Evolutionary conservation across 1,284 basidiomycete species (phyloP), one percentile per base, ranked within the genome.

Genomic region (Ustilago hordei): DNA sequence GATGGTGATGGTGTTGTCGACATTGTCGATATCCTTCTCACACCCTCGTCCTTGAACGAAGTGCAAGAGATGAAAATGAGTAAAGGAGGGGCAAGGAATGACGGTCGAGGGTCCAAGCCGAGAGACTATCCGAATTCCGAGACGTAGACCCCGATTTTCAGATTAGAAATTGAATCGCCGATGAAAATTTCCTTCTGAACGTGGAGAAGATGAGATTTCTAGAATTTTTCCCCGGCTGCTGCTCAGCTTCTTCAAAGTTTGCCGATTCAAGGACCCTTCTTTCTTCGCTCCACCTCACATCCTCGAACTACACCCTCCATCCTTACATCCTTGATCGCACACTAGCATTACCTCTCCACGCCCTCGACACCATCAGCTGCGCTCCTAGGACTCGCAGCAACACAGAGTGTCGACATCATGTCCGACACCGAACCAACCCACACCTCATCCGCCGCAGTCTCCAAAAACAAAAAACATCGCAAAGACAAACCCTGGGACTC

Each of bases 401-500:
- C 43, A 54, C 63, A 60, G 69, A 56, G 7, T 54, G 54, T 36
- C 23, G 43, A 38, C 67, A 50, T 64, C 74, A 12, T 55, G 67
- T 13, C 58, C 61, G 4, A 39, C 67, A 19, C 52, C 64, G 31
- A 50, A 32, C 45, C 19, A 48, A 45, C 39, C 39, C 7, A 12
- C 39, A 43, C 2, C 13, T 9, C 48, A 17, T 15, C 59, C 9
- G 32, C 34, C 9, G 54, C 61, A 34, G 60, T 65, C 4, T 61
- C 60, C 57, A 85, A 86, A 75, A 86, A 85, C 78, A 83, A 81
- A 62, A 78, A 81, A 32, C 82, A 83, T 59, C 78, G 84, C 53
- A 86, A 86, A 65, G 84, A 85, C 69, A 85, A 85, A 54, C 84
- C 83, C 8, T 99, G 96, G 97, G 96, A 99, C 87, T 97, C 95